Evolutionary conservation across 2,329 filamentous ascomycete species (phyloP), one percentile per base, ranked within the genome.

Genomic region (Aspergillus candidus): DNA sequence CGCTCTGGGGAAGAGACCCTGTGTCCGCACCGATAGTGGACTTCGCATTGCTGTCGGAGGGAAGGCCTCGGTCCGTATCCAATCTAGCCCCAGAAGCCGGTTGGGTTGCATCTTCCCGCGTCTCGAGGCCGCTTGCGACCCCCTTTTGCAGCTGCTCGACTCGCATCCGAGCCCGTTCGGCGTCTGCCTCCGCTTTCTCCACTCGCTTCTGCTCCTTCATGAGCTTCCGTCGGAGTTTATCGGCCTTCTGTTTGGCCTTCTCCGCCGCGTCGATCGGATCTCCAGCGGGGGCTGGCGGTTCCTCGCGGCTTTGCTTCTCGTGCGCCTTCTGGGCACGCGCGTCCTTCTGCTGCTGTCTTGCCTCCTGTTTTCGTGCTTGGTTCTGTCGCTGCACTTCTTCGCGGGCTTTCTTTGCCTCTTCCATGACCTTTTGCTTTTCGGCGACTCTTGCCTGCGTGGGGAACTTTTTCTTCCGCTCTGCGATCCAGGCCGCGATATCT

Each of bases 401-500:
- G 22, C 62, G 62, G n/a, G 61, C 62, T 34, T 60, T 58, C 50
- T 78, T 83, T 36, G 80, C 78, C 62, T 86, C 82, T 59, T 83
- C 80, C 60, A 76, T 74, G 54, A 77, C 79, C 60, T 78, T 79
- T 58, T 79, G 78, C 61, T 76, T 82, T 58, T 81, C 78, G 52
- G 79, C 64, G 22, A 65, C 74, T 43, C 86, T 82, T 47, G 80
- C 79, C 62, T 80, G 79, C 2, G 90, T 96, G 2, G 91, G 91
- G 62, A 80, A 97, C 40, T 84, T 83, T 52, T 80, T 84, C 60
- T 77, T 84, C 47, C 91, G 81, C 64, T 95, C 88, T 39, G 81
- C 81, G 50, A 94, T 80, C 81, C 88, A 97, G 6, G 80, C 79
- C 17, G 80, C 77, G 43, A 96, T 75, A 59, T 96, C 89, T 46